Conservation (phyloP, 192 early-diverging fungal species). For the Endogone sp. region DNA sequence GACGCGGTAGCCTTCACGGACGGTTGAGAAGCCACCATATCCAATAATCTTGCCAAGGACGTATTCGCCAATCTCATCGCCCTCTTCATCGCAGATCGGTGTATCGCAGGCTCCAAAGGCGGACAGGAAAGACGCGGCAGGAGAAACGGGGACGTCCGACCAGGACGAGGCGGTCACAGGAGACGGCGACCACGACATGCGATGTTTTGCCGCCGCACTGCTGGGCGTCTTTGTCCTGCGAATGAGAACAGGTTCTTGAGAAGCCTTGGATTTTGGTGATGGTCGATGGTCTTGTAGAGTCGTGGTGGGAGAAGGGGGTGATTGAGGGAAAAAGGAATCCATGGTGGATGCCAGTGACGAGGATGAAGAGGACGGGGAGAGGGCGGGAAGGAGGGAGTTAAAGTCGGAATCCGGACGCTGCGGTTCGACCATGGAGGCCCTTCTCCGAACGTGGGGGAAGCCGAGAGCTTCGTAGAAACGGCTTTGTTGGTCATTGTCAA, state of each 20-base stretch:
- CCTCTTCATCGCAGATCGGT: slow-evolving; percentile 47
- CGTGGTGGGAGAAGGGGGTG: neutral
- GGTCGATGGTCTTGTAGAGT: neutral
- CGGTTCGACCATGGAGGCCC: neutral
- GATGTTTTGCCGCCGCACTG: slow-evolving; percentile 1
- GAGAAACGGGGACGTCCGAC: slow-evolving; percentile 18
- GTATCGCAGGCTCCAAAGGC: slow-evolving; percentile 17
- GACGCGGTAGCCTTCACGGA: slow-evolving; percentile 61
- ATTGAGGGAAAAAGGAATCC: neutral
- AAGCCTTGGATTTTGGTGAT: neutral
- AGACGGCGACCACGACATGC: slow-evolving; percentile 5
- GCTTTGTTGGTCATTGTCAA: neutral
- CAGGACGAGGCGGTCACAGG: slow-evolving; percentile 22
- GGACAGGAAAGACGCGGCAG: slow-evolving; percentile 33
- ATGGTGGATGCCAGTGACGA: slow-evolving; percentile 12
- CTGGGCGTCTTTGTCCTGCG: neutral
- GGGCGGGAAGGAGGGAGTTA: neutral
- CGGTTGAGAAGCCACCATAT: slow-evolving; percentile 70
- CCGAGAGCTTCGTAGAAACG: slow-evolving; percentile 13
- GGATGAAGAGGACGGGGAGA: slow-evolving; percentile 17
- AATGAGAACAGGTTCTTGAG: neutral
- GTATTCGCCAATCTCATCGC: slow-evolving; percentile 72
- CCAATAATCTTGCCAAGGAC: slow-evolving; percentile 67
- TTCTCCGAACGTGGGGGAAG: slow-evolving; percentile 8
- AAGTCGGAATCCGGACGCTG: neutral